Base-by-base conservation (phyloP, 2,329 filamentous ascomycete species). In the Botrytis aclada region DNA sequence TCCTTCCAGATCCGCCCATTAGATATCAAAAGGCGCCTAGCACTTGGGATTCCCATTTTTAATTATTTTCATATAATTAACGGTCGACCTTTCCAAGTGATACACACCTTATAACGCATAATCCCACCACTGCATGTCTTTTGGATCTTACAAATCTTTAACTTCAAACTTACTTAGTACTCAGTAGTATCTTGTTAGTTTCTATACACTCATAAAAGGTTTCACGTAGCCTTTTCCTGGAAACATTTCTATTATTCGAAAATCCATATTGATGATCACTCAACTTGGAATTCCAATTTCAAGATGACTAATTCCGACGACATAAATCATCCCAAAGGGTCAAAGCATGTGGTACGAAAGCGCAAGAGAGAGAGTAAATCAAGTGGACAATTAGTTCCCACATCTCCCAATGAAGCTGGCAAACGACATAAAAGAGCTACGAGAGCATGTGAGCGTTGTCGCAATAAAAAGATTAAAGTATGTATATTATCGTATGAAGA, bases 391-490 rank as follows among this genome's bases (percentile, higher is more conserved):
- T 32, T 37, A 22, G 12, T 37, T 56, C 65, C n/a, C 10, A 56
- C 65, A 56, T 69, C 65, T 56, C 18, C 47, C 10, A 54, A 22
- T 41, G 65, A 69, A 69, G 39, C 16, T 25, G 51, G 65, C 10
- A 56, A 56, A 25, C 54, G 51, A 22, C 39, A 69, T 32, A 69
- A 69, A 69, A 37, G 65, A 29, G 65, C 65, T 8, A 69, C 65
- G 34, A 56, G 65, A 69, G 65, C 65, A 56, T 69, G 65, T 58
- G 65, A 69, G 47, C 65, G 65, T 20, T 69, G 65, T 69, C 65
- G 65, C n/a, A 69, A 69, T 18, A 69, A 69, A 34, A 69, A 69
- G 65, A 69, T 69, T 14, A 69, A 69, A 56, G 65, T 69, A 56
- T 22, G 65, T 32, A 41, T 7, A 54, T 41, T 1, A 56, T 29